Evolutionary conservation across 1,139 yeast species (phyloP).

Genomic region (Taphrina populina): DNA sequence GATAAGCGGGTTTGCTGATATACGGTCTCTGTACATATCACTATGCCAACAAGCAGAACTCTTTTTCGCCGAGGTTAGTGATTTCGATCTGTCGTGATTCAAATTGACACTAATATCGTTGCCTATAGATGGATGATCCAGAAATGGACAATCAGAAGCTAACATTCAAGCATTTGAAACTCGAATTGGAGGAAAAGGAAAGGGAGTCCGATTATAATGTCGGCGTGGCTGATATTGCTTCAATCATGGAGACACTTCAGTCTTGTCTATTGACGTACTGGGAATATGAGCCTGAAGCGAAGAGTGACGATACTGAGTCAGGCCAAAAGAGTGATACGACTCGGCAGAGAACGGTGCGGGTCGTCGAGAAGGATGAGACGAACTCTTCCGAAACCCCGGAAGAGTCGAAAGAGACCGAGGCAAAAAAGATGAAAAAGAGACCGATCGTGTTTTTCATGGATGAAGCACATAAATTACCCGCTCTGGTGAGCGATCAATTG

Average conservation of each 20-base stretch:
- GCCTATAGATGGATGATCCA: slow-evolving; percentile 6
- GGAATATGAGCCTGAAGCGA: slow-evolving; percentile 9
- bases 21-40: slow-evolving; percentile 17
- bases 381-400: background rate
- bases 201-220: slow-evolving; percentile 3
- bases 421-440: slow-evolving; percentile 1
- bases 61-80: slow-evolving; percentile 15
- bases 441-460: slow-evolving; percentile 30
- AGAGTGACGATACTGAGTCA: background rate
- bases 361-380: background rate
- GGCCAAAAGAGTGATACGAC: background rate
- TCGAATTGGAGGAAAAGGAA: slow-evolving; percentile 25
- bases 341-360: background rate
- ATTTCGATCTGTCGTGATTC: background rate
- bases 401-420: background rate
- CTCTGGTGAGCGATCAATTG: slow-evolving; percentile 18
- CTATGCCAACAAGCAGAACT: slow-evolving; percentile 21
- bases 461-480: slow-evolving; percentile 31
- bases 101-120: too few relatives aligned
- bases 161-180: slow-evolving; percentile 23
- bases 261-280: slow-evolving; percentile 24
- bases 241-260: slow-evolving; percentile 26
- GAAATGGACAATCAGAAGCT: slow-evolving; percentile 15
- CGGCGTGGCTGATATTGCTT: slow-evolving; percentile 30
- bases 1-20: slow-evolving; percentile 25